Percentiles rank a stretch among this genome's conserved stretches.
Conservation (phyloP, 176 grass and related monocot genomes). For the maize (Zea mays) region Zm-B73-REFERENCE-NAM-5.0 NC_050102.1:153157501-153158000, state of each 20-base stretch:
- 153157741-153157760: slow-evolving; percentile 32
- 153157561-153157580: slow-evolving; percentile 3
- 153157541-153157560: slow-evolving; percentile 26
- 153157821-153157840: slow-evolving; percentile 88
- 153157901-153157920: background rate
- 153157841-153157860: slow-evolving; percentile 21
- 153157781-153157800: slow-evolving; percentile 91
- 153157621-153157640: slow-evolving; percentile 44
- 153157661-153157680: slow-evolving; percentile 82
- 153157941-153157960: background rate
- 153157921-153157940: background rate
- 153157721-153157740: slow-evolving; percentile 31
- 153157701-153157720: background rate
- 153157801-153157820: slow-evolving; percentile 87
- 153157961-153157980: slow-evolving; percentile 38
- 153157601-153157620: slow-evolving; percentile 36
- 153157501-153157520: slow-evolving; percentile 8
- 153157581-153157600: slow-evolving; percentile 37
- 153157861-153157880: background rate
- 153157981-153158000: slow-evolving; percentile 95
- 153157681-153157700: slow-evolving; percentile 56
- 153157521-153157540: background rate
- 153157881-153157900: background rate
- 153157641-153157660: slow-evolving; percentile 56
- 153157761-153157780: slow-evolving; percentile 99